Conservation (phyloP, 2,329 filamentous ascomycete species). For the Fusarium sp. region DNA sequence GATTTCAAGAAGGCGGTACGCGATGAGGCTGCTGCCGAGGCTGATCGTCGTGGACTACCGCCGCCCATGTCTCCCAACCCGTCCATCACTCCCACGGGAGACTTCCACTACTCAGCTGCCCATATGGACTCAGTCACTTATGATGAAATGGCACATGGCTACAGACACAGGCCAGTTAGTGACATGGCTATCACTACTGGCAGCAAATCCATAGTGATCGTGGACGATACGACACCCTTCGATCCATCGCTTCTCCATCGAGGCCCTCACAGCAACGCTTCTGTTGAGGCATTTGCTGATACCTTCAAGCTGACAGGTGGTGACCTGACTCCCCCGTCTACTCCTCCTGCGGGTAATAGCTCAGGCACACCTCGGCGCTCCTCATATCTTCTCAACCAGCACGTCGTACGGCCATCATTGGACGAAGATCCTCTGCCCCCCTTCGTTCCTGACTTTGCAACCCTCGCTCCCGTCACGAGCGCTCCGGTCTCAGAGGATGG, state of each 20-base stretch:
- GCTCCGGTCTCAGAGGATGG: conserved; percentile 52
- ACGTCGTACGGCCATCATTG: conserved; percentile 54
- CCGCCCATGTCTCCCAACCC: conserved; percentile 42
- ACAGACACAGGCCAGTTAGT: conserved; percentile 60
- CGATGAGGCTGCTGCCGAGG: conserved; percentile 66
- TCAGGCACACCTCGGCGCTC: conserved; percentile 64
- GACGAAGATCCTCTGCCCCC: conserved; percentile 60
- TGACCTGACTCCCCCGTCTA: conserved; percentile 71
- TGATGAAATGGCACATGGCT: conserved; percentile 51
- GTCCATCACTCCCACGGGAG: conserved; percentile 46
- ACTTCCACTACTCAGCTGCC: conserved; percentile 59
- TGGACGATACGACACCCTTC: conserved; percentile 73
- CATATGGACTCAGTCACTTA: conserved; percentile 57
- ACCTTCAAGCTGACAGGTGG: conserved; percentile 62
- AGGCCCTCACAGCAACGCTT: conserved; percentile 58
- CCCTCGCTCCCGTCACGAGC: conserved; percentile 50
- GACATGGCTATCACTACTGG: conserved; percentile 76
- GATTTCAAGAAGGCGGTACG: conserved; percentile 82
- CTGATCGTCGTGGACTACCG: conserved; percentile 45
- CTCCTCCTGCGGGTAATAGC: conserved; percentile 62
- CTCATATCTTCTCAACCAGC: conserved; percentile 67
- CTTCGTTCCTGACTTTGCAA: conserved; percentile 61
- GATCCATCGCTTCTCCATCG: conserved; percentile 65
- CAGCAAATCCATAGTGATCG: conserved; percentile 92
- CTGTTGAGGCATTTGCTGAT: conserved; percentile 67